Conservation (phyloP, 345 rosid species). For the Euphorbia pulcherrima region DNA sequence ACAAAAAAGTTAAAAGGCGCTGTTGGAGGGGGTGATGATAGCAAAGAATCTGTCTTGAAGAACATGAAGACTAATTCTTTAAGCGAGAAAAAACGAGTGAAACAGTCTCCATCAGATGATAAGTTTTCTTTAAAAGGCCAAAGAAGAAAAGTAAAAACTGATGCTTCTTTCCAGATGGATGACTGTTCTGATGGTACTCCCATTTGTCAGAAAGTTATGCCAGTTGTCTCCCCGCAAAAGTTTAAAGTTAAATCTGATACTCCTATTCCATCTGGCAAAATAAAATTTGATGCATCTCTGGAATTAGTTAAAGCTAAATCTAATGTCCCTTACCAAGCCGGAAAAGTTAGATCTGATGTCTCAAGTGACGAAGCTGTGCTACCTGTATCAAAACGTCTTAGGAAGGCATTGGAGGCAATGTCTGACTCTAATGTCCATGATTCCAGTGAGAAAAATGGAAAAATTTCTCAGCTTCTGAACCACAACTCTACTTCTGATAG, state of each 20-base stretch:
- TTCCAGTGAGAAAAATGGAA: slow-evolving; percentile 41
- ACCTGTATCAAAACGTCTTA: slow-evolving; percentile 51
- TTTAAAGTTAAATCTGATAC: slow-evolving; percentile 14
- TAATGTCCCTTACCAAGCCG: slow-evolving; percentile 5
- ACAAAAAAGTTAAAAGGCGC: slow-evolving; percentile 49
- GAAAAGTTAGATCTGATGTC: slow-evolving; percentile 12
- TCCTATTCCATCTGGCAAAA: slow-evolving; percentile 6
- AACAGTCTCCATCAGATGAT: slow-evolving; percentile 25
- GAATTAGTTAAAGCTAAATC: slow-evolving; percentile 1
- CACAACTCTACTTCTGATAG: slow-evolving; percentile 29
- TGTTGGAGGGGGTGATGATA: slow-evolving; percentile 30
- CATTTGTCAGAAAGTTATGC: slow-evolving; percentile 1
- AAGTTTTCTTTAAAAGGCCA: slow-evolving; percentile 48
- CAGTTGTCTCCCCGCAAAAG: slow-evolving; percentile 4
- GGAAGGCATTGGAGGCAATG: slow-evolving; percentile 59
- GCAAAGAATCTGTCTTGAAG: slow-evolving; percentile 27
- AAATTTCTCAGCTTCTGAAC: slow-evolving; percentile 36
- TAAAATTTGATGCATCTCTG: slow-evolving; percentile 14
- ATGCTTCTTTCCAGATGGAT: background rate
- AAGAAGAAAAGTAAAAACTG: slow-evolving; percentile 19
- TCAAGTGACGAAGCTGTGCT: slow-evolving; percentile 51
- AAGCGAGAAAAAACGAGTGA: slow-evolving; percentile 31
- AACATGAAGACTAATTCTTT: slow-evolving; percentile 30
- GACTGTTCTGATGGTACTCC: slow-evolving; percentile 1
- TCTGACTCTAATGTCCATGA: slow-evolving; percentile 41